These are phyloP conservation scores for slime mould (Dictyostelium discoideum) DNA, from an alignment of 78 protist species.

Conservation along the genomic window dicty_2.7 NC_007088.5:1729501-1730000, in stretches of 20 bases:
- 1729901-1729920: background rate
- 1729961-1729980: background rate
- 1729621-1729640: too few species aligned
- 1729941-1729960: background rate
- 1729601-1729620: background rate
- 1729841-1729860: background rate
- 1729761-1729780: background rate
- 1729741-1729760: background rate
- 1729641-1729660: background rate
- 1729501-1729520: background rate
- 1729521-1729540: background rate
- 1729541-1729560: background rate
- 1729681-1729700: background rate
- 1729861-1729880: background rate
- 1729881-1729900: background rate
- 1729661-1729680: background rate
- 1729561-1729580: background rate
- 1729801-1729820: background rate
- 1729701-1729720: background rate
- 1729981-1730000: background rate
- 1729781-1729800: conserved; percentile 27
- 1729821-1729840: background rate
- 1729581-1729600: background rate
- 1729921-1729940: background rate
- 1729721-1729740: background rate